Base-by-base conservation (phyloP, 2,329 filamentous ascomycete genomes). In the Cytospora chrysosperma region DNA sequence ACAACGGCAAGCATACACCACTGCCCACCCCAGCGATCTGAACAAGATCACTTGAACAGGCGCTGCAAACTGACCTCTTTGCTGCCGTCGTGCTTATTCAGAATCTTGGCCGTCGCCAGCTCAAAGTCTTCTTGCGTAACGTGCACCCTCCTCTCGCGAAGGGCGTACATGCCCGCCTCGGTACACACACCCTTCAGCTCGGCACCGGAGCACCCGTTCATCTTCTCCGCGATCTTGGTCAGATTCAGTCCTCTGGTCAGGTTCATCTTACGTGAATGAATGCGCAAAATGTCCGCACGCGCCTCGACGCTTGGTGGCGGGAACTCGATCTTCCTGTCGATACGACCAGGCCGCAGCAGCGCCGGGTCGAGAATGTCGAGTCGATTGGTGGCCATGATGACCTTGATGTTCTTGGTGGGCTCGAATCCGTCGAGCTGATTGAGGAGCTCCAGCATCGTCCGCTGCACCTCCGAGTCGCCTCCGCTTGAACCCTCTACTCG, bases 51-150 rank as follows among this genome's bases (percentile, higher is more conserved):
- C 64, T 65, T 65, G 61, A 65, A 65, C 64, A 65, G 57, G 24
- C 64, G 64, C 61, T 65, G 64, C 55, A 65, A 61, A 54, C 64
- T 75, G 71, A 93, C 91, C 76, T 97, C 93, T 85, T 98, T 98
- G 78, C 99, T 95, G 54, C 64, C 64, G 74, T 98, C 95, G 76
- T 98, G 95, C 85, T 97, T 98, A 87, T 99, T 98, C 75, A 99
- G 85, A 66, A 99, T 94, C 90, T 99, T 99, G 75, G 95, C 95
- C 8, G 95, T 99, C 37, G 95, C 95, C 67, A 99, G 85, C 77
- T 99, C 95, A 76, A 99, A 99, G 79, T 99, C 95, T 79, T 99
- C 95, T 77, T 99, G 95, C 43, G 95, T 99, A 69, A 99, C 95
- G 76, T 99, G 95, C 64, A 99, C 94, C 79, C 95, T 88, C 74